Conservation (phyloP, 192 early-diverging fungal species). For the Backusella macrospora region DNA sequence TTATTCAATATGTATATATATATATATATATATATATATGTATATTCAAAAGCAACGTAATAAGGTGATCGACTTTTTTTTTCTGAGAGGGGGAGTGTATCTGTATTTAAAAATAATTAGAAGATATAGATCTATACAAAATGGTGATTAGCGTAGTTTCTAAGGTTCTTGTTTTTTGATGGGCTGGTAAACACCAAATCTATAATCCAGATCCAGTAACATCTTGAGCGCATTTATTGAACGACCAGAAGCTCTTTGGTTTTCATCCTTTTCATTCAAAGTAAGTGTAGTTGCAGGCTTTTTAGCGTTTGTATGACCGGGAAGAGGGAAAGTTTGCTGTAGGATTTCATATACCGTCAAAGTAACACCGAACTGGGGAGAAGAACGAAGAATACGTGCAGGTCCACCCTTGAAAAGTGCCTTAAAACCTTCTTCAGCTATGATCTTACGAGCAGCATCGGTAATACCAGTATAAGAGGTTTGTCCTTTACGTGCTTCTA, state of each 20-base stretch:
- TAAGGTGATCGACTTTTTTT: background rate
- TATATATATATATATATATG: background rate
- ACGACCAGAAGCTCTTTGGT: slow-evolving; percentile 37
- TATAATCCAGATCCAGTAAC: slow-evolving; percentile 51
- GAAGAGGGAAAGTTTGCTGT: slow-evolving; percentile 66
- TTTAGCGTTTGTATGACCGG: slow-evolving; percentile 33
- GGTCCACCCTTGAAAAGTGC: slow-evolving; percentile 98
- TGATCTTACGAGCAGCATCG: slow-evolving; percentile 88
- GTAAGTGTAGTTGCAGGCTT: slow-evolving; percentile 24
- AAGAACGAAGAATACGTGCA: slow-evolving; percentile 88
- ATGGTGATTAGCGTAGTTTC: background rate
- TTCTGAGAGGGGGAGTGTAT: background rate
- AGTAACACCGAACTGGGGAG: slow-evolving; percentile 98
- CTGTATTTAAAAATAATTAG: slow-evolving; percentile 1
- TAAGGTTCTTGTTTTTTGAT: slow-evolving; percentile 5
- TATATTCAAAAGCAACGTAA: slow-evolving; percentile 5
- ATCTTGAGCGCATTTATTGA: slow-evolving; percentile 61
- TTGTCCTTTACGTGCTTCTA: slow-evolving; percentile 87
- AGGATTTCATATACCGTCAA: slow-evolving; percentile 91
- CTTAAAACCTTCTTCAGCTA: slow-evolving; percentile 86
- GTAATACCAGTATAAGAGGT: slow-evolving; percentile 83
- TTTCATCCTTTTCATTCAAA: slow-evolving; percentile 3
- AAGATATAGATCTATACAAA: slow-evolving; percentile 7
- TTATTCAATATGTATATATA: background rate
- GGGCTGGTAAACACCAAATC: slow-evolving; percentile 42